Evolutionary conservation across 805 yeast genomes (phyloP).

Genomic region (Suhomyces xylopsoci): DNA sequence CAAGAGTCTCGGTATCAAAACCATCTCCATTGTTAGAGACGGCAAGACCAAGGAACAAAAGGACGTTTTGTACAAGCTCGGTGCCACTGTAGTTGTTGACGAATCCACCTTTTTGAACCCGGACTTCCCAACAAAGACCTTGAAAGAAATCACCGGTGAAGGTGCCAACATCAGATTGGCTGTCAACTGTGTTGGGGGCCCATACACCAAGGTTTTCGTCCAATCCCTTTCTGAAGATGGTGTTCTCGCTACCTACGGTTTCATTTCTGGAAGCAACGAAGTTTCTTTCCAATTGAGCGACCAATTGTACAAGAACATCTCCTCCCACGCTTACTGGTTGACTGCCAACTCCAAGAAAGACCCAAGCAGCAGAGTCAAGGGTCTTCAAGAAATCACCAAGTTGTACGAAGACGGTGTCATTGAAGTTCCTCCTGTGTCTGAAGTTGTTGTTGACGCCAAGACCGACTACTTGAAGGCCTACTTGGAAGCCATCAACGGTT

Average conservation of each 20-base stretch:
- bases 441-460: neutral
- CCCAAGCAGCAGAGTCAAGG: conserved; percentile 56
- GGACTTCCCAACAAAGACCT: conserved; percentile 5
- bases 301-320: conserved; percentile 31
- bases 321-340: conserved; percentile 31
- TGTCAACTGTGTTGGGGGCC: conserved; percentile 31
- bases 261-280: conserved; percentile 13
- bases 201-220: conserved; percentile 18
- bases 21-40: conserved; percentile 26
- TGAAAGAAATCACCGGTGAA: conserved; percentile 15
- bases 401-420: conserved; percentile 59
- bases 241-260: conserved; percentile 28
- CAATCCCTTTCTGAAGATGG: conserved; percentile 26
- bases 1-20: conserved; percentile 19
- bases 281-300: conserved; percentile 17
- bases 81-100: conserved; percentile 31
- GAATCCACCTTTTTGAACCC: conserved; percentile 24
- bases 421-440: conserved; percentile 7
- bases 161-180: conserved; percentile 28
- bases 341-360: conserved; percentile 27
- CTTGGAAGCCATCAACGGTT: neutral
- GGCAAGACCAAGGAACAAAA: conserved; percentile 24
- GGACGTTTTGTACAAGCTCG: conserved; percentile 21
- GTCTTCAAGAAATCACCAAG: conserved; percentile 54
- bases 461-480: neutral